These are phyloP conservation scores for Fusarium chuoi DNA, from an alignment of 2,329 filamentous ascomycete species.

Conservation along the genomic window DNA sequence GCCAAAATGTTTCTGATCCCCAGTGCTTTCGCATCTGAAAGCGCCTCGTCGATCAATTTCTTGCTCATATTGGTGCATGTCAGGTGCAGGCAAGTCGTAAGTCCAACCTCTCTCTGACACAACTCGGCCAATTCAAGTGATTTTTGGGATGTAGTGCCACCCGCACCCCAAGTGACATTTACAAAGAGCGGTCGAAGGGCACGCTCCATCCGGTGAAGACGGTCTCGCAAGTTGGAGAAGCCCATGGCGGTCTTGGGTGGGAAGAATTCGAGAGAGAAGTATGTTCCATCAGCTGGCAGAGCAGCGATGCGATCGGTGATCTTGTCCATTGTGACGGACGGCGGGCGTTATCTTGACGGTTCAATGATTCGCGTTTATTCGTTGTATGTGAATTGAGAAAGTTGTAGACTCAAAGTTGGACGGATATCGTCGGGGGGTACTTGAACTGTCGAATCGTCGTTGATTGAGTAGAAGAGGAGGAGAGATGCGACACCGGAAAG, in stretches of 20 bases:
- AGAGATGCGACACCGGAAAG: slow-evolving; percentile 10
- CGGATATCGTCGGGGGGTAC: slow-evolving; percentile 30
- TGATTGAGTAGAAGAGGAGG: not conserved
- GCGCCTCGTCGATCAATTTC: slow-evolving; percentile 83
- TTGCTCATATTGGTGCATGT: slow-evolving; percentile 99
- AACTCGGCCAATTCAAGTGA: slow-evolving; percentile 94
- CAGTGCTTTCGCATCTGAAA: slow-evolving; percentile 89
- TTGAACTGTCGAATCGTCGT: not conserved
- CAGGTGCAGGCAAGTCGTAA: slow-evolving; percentile 95
- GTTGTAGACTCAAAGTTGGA: not conserved
- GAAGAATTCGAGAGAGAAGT: slow-evolving; percentile 99
- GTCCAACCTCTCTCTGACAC: slow-evolving; percentile 88
- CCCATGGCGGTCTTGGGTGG: slow-evolving; percentile 97
- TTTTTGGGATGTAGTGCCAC: slow-evolving; percentile 89
- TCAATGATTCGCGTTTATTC: not conserved
- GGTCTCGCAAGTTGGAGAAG: slow-evolving; percentile 90
- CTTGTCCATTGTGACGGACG: slow-evolving; percentile 72
- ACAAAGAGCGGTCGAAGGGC: slow-evolving; percentile 93
- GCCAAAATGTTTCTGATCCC: slow-evolving; percentile 96
- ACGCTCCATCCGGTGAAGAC: slow-evolving; percentile 93
- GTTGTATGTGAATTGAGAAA: not conserved
- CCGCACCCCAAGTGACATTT: slow-evolving; percentile 97
- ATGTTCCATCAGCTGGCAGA: slow-evolving; percentile 81
- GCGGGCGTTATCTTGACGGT: not conserved
- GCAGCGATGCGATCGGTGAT: slow-evolving; percentile 96